Conservation (phyloP, 257 asterid species). For the Salvia splendens region DNA sequence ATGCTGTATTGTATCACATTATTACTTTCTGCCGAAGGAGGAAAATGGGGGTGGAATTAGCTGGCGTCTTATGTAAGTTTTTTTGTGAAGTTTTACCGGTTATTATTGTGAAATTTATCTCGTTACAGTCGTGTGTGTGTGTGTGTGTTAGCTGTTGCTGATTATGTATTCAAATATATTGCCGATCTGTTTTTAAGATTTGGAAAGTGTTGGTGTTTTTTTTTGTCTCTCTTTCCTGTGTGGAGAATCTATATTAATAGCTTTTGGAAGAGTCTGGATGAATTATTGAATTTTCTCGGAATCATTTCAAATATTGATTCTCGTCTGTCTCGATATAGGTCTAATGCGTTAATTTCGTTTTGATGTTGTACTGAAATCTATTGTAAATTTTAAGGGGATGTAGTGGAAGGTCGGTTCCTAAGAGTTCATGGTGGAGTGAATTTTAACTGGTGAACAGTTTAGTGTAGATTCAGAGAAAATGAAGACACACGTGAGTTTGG, state of each 20-base stretch:
- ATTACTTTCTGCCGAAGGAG: conserved; percentile 16
- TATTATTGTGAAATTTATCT: background rate
- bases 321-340: background rate
- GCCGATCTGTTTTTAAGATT: conserved; percentile 1
- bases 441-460: conserved; percentile 23
- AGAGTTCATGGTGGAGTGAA: conserved; percentile 26
- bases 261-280: conserved; percentile 4
- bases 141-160: conserved; percentile 7
- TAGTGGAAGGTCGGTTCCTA: conserved; percentile 28
- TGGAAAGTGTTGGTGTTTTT: background rate
- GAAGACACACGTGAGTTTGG: conserved; percentile 58
- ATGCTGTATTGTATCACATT: conserved; percentile 24
- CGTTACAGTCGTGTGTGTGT: background rate
- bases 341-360: background rate
- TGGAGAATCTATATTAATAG: background rate
- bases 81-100: background rate
- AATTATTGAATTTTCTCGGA: background rate
- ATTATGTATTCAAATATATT: conserved; percentile 9
- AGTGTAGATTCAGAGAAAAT: conserved; percentile 33
- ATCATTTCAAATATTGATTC: conserved; percentile 10
- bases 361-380: conserved; percentile 17
- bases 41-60: conserved; percentile 21
- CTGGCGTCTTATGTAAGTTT: conserved; percentile 24
- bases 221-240: background rate
- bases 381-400: conserved; percentile 33